Base-by-base conservation (phyloP, 2,329 filamentous ascomycete species). In the Sphaerostilbella broomeana region DNA sequence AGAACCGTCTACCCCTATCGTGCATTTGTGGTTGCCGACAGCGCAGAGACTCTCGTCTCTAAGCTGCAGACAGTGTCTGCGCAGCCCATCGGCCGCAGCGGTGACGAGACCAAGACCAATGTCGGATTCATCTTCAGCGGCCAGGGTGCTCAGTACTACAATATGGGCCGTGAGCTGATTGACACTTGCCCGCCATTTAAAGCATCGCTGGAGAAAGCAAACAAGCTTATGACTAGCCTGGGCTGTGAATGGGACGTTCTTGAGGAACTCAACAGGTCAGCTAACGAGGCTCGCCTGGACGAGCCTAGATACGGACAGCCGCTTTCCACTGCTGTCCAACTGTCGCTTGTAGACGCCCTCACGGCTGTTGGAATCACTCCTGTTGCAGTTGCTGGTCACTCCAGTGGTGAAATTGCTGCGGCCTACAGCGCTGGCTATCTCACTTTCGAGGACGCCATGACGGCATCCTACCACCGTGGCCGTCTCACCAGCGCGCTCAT, bases 331-430 rank as follows among this genome's bases (percentile, higher is more conserved):
- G 58, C 51, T 3, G 36, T 63, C 0, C 59, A 66, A 38, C 53
- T 64, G n/a, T 62, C 52, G 5, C 38, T 65, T 3, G 54, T 63
- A 4, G 52, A 60, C 12, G 41, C 63, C 1, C 55, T 63, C 22
- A 45, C 44, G 4, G 52, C 51, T 2, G 57, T 57, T 47, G 52
- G 51, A 4, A 38, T 65, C 12, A 40, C 48, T 10, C 59, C 62
- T 4, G 41, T 44, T 6, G 53, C 58, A 30, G 65, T 69, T 20
- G 66, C 56, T 2, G 62, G 64, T 6, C 55, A 65, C 24, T 58
- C 54, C 2, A 54, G 53, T 1, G 57, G 57, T 1, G 57, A 60
- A 34, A 57, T 60, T 5, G 57, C 47, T 0, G 56, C 57, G 3
- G 53, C 53, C 0, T 58, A 56, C 25, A 51, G 52, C 1, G 42